A percentile compares a stretch with the other conserved stretches of the same genome.
These are phyloP conservation scores for Zygosaccharomyces rouxii DNA, from an alignment of 805 yeast species.

Conservation along the genomic window DNA sequence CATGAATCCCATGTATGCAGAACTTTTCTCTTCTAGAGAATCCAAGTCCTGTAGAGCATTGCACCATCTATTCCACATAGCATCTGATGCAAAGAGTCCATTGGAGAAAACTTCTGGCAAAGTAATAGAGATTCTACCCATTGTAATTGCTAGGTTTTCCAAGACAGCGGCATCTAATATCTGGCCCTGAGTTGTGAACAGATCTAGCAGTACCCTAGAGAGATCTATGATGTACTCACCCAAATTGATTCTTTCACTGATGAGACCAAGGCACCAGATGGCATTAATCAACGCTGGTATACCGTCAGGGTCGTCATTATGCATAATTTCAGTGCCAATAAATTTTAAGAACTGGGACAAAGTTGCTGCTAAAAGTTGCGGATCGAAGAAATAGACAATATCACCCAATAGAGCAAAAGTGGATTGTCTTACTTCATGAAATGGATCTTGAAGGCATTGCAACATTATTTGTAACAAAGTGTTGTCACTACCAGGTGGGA, in stretches of 20 bases:
- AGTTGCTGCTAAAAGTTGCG: slow-evolving; percentile 36
- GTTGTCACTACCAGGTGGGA: slow-evolving; percentile 32
- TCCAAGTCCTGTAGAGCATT: slow-evolving; percentile 58
- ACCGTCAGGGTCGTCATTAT: slow-evolving; percentile 35
- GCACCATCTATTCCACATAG: slow-evolving; percentile 65
- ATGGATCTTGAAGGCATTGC: slow-evolving; percentile 67
- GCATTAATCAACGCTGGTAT: slow-evolving; percentile 53
- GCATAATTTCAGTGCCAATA: slow-evolving; percentile 63
- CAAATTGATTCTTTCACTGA: slow-evolving; percentile 50
- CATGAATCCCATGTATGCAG: slow-evolving; percentile 82
- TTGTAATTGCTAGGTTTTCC: slow-evolving; percentile 85
- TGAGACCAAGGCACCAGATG: slow-evolving; percentile 90
- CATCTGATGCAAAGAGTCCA: slow-evolving; percentile 32
- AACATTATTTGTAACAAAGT: slow-evolving; percentile 58
- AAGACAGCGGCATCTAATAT: slow-evolving; percentile 45
- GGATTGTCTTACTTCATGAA: slow-evolving; percentile 87
- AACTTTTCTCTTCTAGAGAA: slow-evolving; percentile 83
- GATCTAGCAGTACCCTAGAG: slow-evolving; percentile 28
- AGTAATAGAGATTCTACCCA: slow-evolving; percentile 76
- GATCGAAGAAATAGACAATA: slow-evolving; percentile 57
- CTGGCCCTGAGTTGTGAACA: slow-evolving; percentile 26
- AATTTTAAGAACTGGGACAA: slow-evolving; percentile 48
- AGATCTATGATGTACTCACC: slow-evolving; percentile 30
- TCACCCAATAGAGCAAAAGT: slow-evolving; percentile 91
- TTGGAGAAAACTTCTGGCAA: slow-evolving; percentile 57